These are phyloP conservation scores for Solanum paucissectum DNA, from an alignment of 257 asterid species.

Conservation along the genomic window DNA sequence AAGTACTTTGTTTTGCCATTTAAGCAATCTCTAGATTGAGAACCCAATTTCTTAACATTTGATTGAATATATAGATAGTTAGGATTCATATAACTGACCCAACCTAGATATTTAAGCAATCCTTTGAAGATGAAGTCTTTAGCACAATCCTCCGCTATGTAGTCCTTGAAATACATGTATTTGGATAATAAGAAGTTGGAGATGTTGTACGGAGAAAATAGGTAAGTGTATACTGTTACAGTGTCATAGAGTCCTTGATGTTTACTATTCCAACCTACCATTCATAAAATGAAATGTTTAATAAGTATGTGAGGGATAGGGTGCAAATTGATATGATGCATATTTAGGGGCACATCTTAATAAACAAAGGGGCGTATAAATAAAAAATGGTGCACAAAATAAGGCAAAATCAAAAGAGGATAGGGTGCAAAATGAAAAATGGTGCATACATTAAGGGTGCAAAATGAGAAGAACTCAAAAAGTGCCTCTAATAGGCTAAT, in stretches of 20 bases:
- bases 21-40: background rate
- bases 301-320: background rate
- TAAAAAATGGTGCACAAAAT: background rate
- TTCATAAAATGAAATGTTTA: background rate
- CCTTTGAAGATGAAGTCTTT: background rate
- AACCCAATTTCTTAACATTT: background rate
- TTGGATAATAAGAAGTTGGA: background rate
- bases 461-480: background rate
- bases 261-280: background rate
- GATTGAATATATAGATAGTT: background rate
- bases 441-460: background rate
- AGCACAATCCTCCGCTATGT: background rate
- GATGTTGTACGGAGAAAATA: background rate
- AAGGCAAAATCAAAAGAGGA: background rate
- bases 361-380: background rate
- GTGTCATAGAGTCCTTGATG: background rate
- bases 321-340: background rate
- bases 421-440: background rate
- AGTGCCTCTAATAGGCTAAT: background rate
- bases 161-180: background rate
- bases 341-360: background rate
- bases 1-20: background rate
- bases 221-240: background rate
- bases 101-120: background rate
- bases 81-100: background rate